Conservation (phyloP, 139 green algal genomes). For the Micractinium conductrix region DNA sequence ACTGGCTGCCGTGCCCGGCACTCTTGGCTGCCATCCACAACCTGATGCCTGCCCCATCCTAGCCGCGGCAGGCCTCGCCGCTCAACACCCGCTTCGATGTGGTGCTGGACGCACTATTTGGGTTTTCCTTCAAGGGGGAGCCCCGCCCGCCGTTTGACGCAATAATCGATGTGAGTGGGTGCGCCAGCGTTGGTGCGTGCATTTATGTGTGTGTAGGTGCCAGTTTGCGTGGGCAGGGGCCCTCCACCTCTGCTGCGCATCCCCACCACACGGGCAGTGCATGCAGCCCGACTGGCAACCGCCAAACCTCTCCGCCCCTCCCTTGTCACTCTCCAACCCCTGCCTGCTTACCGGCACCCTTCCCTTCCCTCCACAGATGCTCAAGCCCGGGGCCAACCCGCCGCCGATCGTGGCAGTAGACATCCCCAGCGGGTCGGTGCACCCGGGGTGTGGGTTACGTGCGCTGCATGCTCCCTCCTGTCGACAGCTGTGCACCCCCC, state of each 20-base stretch:
- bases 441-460: too few species aligned
- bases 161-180: conserved; percentile 67
- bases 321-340: not conserved
- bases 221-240: too few species aligned
- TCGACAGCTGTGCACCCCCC: too few species aligned
- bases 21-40: not conserved
- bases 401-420: conserved; percentile 58
- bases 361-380: conserved; percentile 48
- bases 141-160: conserved; percentile 91
- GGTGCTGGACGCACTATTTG: conserved; percentile 97
- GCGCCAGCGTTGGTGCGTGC: too few species aligned
- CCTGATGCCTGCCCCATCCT: not conserved
- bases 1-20: too few species aligned
- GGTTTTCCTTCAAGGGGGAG: conserved; percentile 94
- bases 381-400: conserved; percentile 53
- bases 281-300: too few species aligned
- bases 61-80: not conserved
- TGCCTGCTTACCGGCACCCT: not conserved
- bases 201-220: too few species aligned
- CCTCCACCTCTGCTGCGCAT: too few species aligned
- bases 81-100: conserved; percentile 65
- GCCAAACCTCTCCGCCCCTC: too few species aligned
- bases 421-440: conserved; percentile 39
- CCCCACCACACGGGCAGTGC: too few species aligned
- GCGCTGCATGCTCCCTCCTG: too few species aligned